Base-by-base conservation (phyloP, 306 rosid genomes). In the Prunus mongolica region DNA sequence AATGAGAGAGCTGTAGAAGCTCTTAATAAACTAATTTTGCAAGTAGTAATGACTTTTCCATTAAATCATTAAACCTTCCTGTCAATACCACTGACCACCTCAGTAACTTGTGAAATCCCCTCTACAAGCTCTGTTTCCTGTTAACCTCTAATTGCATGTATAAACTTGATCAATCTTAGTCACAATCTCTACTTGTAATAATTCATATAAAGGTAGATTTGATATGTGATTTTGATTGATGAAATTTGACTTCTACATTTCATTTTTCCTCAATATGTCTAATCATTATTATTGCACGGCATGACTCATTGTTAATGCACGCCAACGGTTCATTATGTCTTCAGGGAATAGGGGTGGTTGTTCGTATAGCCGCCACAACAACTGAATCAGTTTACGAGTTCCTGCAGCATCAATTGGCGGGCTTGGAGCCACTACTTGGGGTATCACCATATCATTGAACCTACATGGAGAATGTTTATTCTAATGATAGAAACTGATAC, bases 321-420 rank as follows among this genome's bases (percentile, higher is more conserved):
- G 13, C 11, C 25, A 74, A 30, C 72, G 20, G 47, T 64, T 46
- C 44, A 16, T 67, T 64, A 81, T 83, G 18, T 32, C 61, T 73
- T 80, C 87, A 94, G 97, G 93, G 74, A 77, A 75, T 71, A 34
- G 96, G 96, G 60, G 88, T 89, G 0, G 71, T 92, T 67, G 95
- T 92, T 82, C 90, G 98, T 77, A 82, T 94, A 80, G 97, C 96
- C 61, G 91, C 98, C 28, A 77, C 75, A 78, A 90, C 93, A 73
- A 94, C 98, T 25, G 98, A 92, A 78, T 89, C 97, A 1, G 96
- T 91, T 74, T 89, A 90, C 58, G 67, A 71, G 69, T 94, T 94
- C 83, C 89, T 94, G 64, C 89, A 78, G 74, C 86, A 89, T 57
- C 92, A 90, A 51, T 81, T 94, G 76, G 91, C 96, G 68, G 82